Percentiles rank a stretch among this genome's conserved stretches.
These are phyloP conservation scores for Dictyophora rubrovolvata DNA, from an alignment of 768 basidiomycete genomes.

Conservation along the genomic window DNA sequence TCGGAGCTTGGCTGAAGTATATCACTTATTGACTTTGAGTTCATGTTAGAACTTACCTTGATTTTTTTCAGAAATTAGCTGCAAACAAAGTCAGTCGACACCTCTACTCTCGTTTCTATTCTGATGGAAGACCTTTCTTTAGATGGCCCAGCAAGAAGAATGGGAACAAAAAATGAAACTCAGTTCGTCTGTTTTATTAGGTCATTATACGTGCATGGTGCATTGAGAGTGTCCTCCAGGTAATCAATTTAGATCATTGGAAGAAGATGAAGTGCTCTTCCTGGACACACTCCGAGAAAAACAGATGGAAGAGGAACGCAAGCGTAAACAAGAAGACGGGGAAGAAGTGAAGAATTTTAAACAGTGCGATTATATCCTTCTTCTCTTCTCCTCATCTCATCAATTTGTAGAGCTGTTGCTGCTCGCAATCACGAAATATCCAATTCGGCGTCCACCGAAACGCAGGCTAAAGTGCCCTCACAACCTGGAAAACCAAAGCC, in stretches of 20 bases:
- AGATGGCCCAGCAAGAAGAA: constrained; percentile 88
- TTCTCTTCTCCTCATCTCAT: neutral
- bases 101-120: neutral
- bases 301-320: constrained; percentile 65
- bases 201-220: constrained; percentile 5
- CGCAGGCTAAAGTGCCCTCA: constrained; percentile 16
- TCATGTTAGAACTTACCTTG: neutral
- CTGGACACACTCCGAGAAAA: constrained; percentile 73
- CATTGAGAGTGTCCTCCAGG: constrained; percentile 30
- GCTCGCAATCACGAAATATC: constrained; percentile 42
- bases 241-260: constrained; percentile 81
- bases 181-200: constrained; percentile 19
- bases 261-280: constrained; percentile 87
- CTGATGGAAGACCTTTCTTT: constrained; percentile 10
- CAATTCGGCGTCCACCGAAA: constrained; percentile 11
- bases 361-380: constrained; percentile 39
- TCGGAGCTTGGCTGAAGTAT: constrained; percentile 78
- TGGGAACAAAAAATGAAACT: constrained; percentile 88
- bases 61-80: constrained; percentile 61
- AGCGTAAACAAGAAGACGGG: constrained; percentile 64
- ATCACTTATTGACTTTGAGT: constrained; percentile 8
- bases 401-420: constrained; percentile 48
- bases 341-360: constrained; percentile 72
- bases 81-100: constrained; percentile 60
- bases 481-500: constrained; percentile 15